phyloP scores from a whole-genome alignment of 2,329 filamentous ascomycete genomes.

The Cytospora piceae region DNA sequence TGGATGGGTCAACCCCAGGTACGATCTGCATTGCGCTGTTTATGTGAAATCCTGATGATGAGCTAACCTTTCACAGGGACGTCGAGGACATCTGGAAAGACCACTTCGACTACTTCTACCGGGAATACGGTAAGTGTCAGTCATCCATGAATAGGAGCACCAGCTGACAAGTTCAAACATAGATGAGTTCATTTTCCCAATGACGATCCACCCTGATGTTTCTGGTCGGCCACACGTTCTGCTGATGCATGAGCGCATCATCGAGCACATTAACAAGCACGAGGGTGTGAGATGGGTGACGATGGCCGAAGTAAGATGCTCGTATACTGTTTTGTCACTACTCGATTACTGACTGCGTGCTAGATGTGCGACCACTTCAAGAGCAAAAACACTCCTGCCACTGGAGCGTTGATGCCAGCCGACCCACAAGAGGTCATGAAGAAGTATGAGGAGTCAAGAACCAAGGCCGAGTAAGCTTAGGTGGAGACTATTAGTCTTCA shows the following conservation, averaged over 20 bases:
- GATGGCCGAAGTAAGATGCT: constrained; percentile 26
- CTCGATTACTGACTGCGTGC: neutral
- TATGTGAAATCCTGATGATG: constrained; percentile 25
- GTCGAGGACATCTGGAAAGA: constrained; percentile 68
- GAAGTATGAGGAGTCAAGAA: constrained; percentile 16
- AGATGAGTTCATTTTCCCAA: constrained; percentile 74
- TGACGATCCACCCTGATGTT: constrained; percentile 77
- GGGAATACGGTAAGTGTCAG: constrained; percentile 57
- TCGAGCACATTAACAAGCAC: constrained; percentile 31
- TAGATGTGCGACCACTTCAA: constrained; percentile 31
- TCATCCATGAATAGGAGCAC: neutral
- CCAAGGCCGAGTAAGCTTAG: neutral
- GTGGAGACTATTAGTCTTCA: neutral
- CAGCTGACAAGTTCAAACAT: neutral
- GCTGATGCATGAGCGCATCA: constrained; percentile 69
- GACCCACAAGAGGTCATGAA: constrained; percentile 26
- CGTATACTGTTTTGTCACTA: too few relatives aligned
- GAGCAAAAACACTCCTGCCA: constrained; percentile 26
- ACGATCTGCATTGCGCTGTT: constrained; percentile 42
- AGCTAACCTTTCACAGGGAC: constrained; percentile 46
- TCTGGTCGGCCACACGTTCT: constrained; percentile 72
- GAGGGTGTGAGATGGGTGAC: constrained; percentile 30
- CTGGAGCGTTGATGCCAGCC: constrained; percentile 27
- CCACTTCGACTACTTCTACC: constrained; percentile 73
- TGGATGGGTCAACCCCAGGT: constrained; percentile 59